Base-by-base conservation (phyloP, 2,329 filamentous ascomycete species). In the Trichoderma atrobrunneum region DNA sequence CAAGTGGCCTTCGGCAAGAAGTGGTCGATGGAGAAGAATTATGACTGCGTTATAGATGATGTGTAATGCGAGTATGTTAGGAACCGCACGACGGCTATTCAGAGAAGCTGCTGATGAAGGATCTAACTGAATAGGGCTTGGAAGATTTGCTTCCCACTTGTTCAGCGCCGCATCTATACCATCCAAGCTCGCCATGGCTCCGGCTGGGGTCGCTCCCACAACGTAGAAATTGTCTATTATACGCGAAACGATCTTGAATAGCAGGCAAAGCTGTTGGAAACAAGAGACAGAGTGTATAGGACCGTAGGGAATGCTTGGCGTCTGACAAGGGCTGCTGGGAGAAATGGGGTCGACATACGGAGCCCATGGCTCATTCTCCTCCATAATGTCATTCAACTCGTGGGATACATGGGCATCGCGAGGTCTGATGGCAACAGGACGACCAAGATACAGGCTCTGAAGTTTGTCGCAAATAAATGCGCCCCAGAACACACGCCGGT, bases 401-500 rank as follows among this genome's bases (percentile, higher is more conserved):
- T 48, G 43, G 3, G 43, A 48, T 21, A 48, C 43, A 48, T 48
- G 43, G 43, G 18, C 43, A 21, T 48, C 43, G n/a, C 18, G 43
- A 6, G n/a, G 43, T 21, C n/a, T 48, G 8, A 48, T 4, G 90
- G 90, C 0, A 85, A 91, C 76, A 91, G 87, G 84, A 8, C 36
- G 36, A 18, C 36, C 36, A 18, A 39, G 36, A 39, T 39, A 39
- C 16, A 39, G 36, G 18, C 36, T 39, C 16, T 39, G 36, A 18
- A 39, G 36, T 16, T 39, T 39, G 36, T 39, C 36, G 36, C 36
- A 39, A 18, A 39, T 39, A 39, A 18, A 39, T 18, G 36, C 36
- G 16, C 36, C 36, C 36, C 36, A 39, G 36, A 39, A 39, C 7
- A 39, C 36, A 39, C 36, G 36, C 36, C 36, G 36, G 16, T 39